Base-by-base conservation (phyloP, 345 rosid genomes). In the Luvunga scandens region DNA sequence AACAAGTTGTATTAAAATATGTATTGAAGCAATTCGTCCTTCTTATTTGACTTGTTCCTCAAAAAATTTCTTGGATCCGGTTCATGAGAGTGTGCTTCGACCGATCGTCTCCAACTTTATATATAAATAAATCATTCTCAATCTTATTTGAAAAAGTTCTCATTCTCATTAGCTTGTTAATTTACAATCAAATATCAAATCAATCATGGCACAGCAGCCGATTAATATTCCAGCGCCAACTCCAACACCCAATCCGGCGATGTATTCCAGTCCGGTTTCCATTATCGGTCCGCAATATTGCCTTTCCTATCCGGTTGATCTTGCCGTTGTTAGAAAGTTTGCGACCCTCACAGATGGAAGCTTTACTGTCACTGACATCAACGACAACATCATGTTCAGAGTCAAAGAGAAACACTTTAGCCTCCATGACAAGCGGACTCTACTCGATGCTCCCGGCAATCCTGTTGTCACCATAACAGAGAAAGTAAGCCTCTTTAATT, bases 311-410 rank as follows among this genome's bases (percentile, higher is more conserved):
- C 56, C 82, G 0, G 27, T 81, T 2, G 86, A 87, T 45, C 79
- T 87, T 1, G 75, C 73, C 24, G 53, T 87, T n/a, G 71, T 77
- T n/a, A 66, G 74, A 25, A 83, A 77, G 59, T 21, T 67, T 27
- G 6, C 19, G 83, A 61, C 81, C 62, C 8, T 78, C 1, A 39
- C 31, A 4, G 77, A 71, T 25, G 76, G 82, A 31, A 69, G 77
- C 24, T 83, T 83, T 1, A 16, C 59, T n/a, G 66, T 83, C 78
- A 63, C 31, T 0, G 84, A 84, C 55, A 21, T 73, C 45, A 50
- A 75, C n/a, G 86, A 77, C 34, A 80, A 42, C 31, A 1, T 77
- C 71, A 31, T 87, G 24, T 80, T 80, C 78, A 80, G 53, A 56
- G 80, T 82, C 50, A 81, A 82, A 48, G 76, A 70, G 18, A 81